Conservation (phyloP, 257 asterid genomes). For the Sherardia arvensis region DNA sequence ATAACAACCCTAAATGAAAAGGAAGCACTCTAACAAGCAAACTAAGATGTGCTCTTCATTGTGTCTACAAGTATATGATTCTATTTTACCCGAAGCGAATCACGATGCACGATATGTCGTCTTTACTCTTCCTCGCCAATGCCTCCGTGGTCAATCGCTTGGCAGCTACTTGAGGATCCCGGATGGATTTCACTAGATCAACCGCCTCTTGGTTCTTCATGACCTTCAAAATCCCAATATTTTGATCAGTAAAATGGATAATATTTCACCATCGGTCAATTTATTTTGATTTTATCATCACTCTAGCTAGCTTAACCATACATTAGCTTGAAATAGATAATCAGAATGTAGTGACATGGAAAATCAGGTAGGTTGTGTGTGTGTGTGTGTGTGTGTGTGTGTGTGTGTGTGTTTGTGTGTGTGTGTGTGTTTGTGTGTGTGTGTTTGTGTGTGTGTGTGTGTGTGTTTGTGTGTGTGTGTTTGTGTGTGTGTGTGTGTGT, state of each 20-base stretch:
- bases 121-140: constrained; percentile 63
- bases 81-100: constrained; percentile 54
- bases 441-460: background rate
- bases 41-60: background rate
- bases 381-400: background rate
- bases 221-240: constrained; percentile 33
- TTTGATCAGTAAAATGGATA: too few relatives aligned
- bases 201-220: constrained; percentile 75
- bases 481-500: background rate
- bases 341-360: background rate
- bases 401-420: background rate
- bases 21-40: background rate
- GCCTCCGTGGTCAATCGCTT: constrained; percentile 68
- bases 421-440: background rate
- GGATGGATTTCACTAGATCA: constrained; percentile 40
- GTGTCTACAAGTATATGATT: background rate
- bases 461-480: background rate
- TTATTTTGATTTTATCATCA: too few relatives aligned
- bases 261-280: too few relatives aligned
- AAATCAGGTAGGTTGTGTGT: background rate
- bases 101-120: constrained; percentile 76
- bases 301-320: background rate
- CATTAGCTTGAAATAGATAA: background rate
- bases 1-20: background rate
- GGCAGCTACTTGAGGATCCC: constrained; percentile 74